A percentile compares a stretch with the other conserved stretches of the same genome.
phyloP scores from a whole-genome alignment of 345 rosid genomes.

The Draba incana region DNA sequence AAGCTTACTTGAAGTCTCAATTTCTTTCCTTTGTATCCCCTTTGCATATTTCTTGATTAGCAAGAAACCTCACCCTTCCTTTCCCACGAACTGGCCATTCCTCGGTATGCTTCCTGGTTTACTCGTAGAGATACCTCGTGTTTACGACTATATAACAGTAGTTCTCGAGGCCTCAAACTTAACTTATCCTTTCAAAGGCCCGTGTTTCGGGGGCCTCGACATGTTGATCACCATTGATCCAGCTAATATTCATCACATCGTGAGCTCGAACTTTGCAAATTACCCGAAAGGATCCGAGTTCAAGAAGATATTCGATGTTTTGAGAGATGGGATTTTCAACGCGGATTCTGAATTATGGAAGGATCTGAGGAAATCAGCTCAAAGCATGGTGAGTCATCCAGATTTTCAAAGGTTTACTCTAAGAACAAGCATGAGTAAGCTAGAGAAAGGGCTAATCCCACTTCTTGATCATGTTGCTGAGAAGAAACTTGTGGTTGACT shows the following conservation, averaged over 20 bases:
- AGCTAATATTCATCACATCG: conserved; percentile 39
- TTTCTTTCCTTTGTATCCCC: conserved; percentile 24
- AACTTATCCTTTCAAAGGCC: conserved; percentile 39
- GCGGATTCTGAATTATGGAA: conserved; percentile 43
- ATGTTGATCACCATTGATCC: conserved; percentile 37
- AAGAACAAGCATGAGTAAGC: conserved; percentile 30
- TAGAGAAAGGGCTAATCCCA: conserved; percentile 38
- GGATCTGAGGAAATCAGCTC: conserved; percentile 38
- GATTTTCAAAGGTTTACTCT: conserved; percentile 36
- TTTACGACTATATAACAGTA: conserved; percentile 38
- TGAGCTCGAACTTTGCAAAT: conserved; percentile 43
- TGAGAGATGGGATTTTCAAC: conserved; percentile 42
- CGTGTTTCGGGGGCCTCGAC: conserved; percentile 31
- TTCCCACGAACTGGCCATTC: conserved; percentile 32
- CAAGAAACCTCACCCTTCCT: conserved; percentile 28
- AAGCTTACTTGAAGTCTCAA: conserved; percentile 30
- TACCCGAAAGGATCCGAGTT: conserved; percentile 47
- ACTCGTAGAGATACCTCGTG: conserved; percentile 28
- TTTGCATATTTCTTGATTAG: background rate
- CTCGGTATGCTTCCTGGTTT: conserved; percentile 40
- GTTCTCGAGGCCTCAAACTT: conserved; percentile 31
- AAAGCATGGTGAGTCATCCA: conserved; percentile 28
- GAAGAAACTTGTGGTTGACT: conserved; percentile 34
- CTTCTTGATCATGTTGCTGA: conserved; percentile 37
- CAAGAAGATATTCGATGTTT: conserved; percentile 39